Base-by-base conservation (phyloP, 345 rosid genomes). In the Hypericum perforatum region DNA sequence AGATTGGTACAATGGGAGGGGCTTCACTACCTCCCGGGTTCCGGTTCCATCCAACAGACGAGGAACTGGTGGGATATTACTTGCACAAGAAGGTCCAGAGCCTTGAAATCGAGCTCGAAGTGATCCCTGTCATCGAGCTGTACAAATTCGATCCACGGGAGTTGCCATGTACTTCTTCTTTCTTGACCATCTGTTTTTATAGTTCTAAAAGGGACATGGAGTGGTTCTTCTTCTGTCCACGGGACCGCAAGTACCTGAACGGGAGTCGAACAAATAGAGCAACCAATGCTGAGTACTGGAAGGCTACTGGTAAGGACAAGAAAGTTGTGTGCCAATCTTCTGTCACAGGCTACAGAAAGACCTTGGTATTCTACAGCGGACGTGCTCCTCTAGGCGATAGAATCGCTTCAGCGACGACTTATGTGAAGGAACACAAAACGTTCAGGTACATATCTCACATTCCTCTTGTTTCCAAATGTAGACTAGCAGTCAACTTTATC, bases 141-240 rank as follows among this genome's bases (percentile, higher is more conserved):
- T 85, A 85, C 85, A 87, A 84, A 69, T 91, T 82, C 58, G 96
- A 91, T 74, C 95, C 95, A 9, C 87, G 96, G 96, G 96, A 91
- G 58, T 70, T 87, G 56, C 95, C 95, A 75, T 87, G 95, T 85
- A 74, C 52, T n/a, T n/a, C n/a, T n/a, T 13, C 41, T 39, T 22
- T 55, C 37, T 43, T 32, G 5, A 11, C 53, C 5, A 52, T 29
- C 22, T 6, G n/a, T n/a, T n/a, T n/a, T n/a, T n/a, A 43, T 39
- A 39, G 37, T 37, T 48, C 6, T 0, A 72, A 61, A 11, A 70
- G 91, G 62, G 94, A 90, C 60, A 58, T 76, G 91, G 95, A 87
- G 44, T 87, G 95, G 96, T 91, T 87, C 80, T 91, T 91, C 70
- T 87, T 85, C 76, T 84, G 87, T 64, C 87, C 82, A 3, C 64